A percentile compares a stretch with the other conserved stretches of the same genome.
phyloP scores from a whole-genome alignment of 257 asterid genomes.

The Oldenlandia corymbosa region DNA sequence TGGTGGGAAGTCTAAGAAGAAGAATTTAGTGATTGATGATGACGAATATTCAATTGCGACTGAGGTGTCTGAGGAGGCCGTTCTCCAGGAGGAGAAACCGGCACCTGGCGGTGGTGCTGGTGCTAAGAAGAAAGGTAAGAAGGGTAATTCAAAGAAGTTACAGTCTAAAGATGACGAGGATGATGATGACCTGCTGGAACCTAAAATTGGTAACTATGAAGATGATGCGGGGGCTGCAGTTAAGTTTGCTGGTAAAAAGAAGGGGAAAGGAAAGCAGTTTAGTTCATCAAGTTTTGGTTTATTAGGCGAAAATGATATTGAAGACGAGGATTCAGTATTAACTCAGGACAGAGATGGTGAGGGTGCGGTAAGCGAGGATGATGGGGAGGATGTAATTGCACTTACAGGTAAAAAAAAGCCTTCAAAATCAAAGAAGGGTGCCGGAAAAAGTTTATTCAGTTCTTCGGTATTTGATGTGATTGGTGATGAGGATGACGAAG shows the following conservation, averaged over 20 bases:
- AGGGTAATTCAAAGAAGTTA: conserved; percentile 40
- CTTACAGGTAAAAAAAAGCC: conserved; percentile 34
- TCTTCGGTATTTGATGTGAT: conserved; percentile 24
- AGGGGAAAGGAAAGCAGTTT: conserved; percentile 54
- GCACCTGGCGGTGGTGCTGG: conserved; percentile 36
- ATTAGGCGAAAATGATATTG: conserved; percentile 49
- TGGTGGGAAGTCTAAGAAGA: conserved; percentile 72
- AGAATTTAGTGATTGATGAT: conserved; percentile 51
- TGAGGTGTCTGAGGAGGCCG: conserved; percentile 56
- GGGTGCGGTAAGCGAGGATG: conserved; percentile 21
- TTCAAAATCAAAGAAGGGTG: conserved; percentile 28
- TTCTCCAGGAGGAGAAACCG: conserved; percentile 43
- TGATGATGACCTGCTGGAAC: conserved; percentile 26
- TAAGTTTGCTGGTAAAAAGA: conserved; percentile 57
- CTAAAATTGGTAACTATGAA: conserved; percentile 35
- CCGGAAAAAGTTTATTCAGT: conserved; percentile 29
- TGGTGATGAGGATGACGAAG: conserved; percentile 28
- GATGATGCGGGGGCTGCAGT: conserved; percentile 38
- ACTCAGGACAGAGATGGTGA: conserved; percentile 25
- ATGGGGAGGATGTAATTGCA: conserved; percentile 13
- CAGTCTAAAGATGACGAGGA: conserved; percentile 35
- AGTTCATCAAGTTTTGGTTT: conserved; percentile 48
- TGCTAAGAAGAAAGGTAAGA: conserved; percentile 56
- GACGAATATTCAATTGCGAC: conserved; percentile 67
- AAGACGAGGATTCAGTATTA: conserved; percentile 23